These are phyloP conservation scores for Murraya koenigii DNA, from an alignment of 345 rosid species.

Conservation along the genomic window DNA sequence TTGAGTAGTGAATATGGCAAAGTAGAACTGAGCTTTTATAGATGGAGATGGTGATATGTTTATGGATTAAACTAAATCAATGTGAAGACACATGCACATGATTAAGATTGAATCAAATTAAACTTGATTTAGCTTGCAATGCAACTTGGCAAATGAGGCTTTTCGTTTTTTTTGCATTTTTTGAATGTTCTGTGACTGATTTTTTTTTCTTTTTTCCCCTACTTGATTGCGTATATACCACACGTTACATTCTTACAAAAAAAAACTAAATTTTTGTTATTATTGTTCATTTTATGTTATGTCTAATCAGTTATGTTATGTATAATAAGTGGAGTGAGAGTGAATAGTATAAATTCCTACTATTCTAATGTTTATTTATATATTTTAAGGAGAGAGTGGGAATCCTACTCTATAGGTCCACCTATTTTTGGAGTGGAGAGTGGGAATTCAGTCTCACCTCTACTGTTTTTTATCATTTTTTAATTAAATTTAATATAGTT, in stretches of 20 bases:
- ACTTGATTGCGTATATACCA: not conserved
- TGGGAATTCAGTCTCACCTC: no score
- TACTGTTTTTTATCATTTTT: no score
- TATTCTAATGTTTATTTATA: no score
- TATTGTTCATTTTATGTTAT: no score
- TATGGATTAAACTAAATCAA: not conserved
- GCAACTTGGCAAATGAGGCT: slow-evolving; percentile 17
- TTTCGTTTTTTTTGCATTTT: not conserved
- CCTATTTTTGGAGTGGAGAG: no score
- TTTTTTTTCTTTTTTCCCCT: not conserved
- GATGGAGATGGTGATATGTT: not conserved
- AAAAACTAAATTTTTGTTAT: no score
- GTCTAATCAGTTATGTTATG: no score
- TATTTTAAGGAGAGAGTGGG: no score
- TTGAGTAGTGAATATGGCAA: not conserved
- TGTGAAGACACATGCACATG: slow-evolving; percentile 14
- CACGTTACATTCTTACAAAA: not conserved
- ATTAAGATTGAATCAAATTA: slow-evolving; percentile 3
- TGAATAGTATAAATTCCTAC: no score
- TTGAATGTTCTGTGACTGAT: slow-evolving; percentile 5
- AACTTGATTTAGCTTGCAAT: slow-evolving; percentile 8
- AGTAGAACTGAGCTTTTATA: slow-evolving; percentile 11
- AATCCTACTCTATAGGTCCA: no score
- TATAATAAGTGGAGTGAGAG: no score
- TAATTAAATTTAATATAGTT: no score